Base-by-base conservation (phyloP, 23 red algal species). In the Gracilaria domingensis region DNA sequence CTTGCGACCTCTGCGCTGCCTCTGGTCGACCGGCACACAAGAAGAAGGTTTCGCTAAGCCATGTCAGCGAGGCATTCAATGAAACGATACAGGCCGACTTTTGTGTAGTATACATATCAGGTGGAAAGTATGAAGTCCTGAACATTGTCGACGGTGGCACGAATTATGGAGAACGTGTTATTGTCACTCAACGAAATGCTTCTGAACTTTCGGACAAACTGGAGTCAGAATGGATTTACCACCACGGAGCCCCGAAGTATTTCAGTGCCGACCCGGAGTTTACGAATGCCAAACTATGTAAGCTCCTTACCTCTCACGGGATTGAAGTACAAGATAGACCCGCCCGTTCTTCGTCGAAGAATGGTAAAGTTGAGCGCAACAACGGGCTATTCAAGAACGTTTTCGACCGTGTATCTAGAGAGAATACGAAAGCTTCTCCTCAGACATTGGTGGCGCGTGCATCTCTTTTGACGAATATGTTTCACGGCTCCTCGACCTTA, bases 201-300 rank as follows among this genome's bases (percentile, higher is more conserved):
- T 0, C 66, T 1, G 54, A 77, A 23, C 60, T 80, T 17, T 8
- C 67, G 23, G 35, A 89, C 17, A 78, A 62, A 5, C 23, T 80
- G 33, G 86, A 78, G 42, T 26, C 49, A 8, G 37, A 78, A 89
- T 89, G 86, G 71, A 61, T 89, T 8, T 89, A 89, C 40, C 86
- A 79, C n/a, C 86, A 79, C 32, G 71, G 86, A 24, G 69, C 86
- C 0, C 86, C 86, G 18, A 9, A 58, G 26, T 67, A 6, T 18
- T 85, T 85, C 21, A 75, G 66, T 24, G 64, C 83, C n/a, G n/a
- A n/a, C n/a, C n/a, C n/a, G n/a, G n/a, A n/a, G n/a, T n/a, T n/a
- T n/a, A n/a, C n/a, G n/a, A n/a, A n/a, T n/a, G n/a, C n/a, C n/a
- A n/a, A n/a, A n/a, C n/a, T n/a, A n/a, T n/a, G n/a, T n/a, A n/a